Base-by-base conservation (phyloP, 2,329 filamentous ascomycete species). In the Allantophomopsis lycopodina region DNA sequence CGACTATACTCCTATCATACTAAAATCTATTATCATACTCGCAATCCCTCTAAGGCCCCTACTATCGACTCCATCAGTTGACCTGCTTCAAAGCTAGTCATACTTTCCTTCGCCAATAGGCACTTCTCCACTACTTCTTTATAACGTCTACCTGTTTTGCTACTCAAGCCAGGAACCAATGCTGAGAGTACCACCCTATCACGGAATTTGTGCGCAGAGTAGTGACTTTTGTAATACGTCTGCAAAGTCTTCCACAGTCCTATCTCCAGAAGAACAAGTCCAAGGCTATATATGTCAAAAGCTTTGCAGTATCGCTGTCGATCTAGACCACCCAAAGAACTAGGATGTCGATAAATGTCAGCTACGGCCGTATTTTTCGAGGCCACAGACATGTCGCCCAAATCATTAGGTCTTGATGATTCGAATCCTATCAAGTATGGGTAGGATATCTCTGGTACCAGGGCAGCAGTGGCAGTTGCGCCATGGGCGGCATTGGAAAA, bases 201-300 rank as follows among this genome's bases (percentile, higher is more conserved):
- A 18, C 63, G 55, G 53, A 63, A 66, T 14, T 56, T 55, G 38
- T 60, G 57, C 2, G 58, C 55, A 5, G 60, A 60, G 44, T 65
- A 66, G 42, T 62, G 60, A 14, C 57, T 49, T 47, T 60, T 63
- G 47, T 63, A 55, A 39, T 60, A 64, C 1, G 53, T 50, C 46
- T 61, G 57, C 8, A 67, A 48, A 30, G 55, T 50, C 48, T 64
- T 63, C 61, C 64, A 66, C 20, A 64, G 50, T 3, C 63, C 63
- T 20, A 69, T 65, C 51, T 70, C 66, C 4, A 69, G 56, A 7
- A 71, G 58, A 1, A 70, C 54, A 2, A 69, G 55, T 3, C 67
- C 67, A 4, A 71, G 55, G 36, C 60, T 64, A 52, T 63, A 63
- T 33, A 62, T 55, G 41, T 62, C 60, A 44, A 56, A 63, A 35